phyloP scores from a whole-genome alignment of 129 eudicot species.

The Apium graveolens region DNA sequence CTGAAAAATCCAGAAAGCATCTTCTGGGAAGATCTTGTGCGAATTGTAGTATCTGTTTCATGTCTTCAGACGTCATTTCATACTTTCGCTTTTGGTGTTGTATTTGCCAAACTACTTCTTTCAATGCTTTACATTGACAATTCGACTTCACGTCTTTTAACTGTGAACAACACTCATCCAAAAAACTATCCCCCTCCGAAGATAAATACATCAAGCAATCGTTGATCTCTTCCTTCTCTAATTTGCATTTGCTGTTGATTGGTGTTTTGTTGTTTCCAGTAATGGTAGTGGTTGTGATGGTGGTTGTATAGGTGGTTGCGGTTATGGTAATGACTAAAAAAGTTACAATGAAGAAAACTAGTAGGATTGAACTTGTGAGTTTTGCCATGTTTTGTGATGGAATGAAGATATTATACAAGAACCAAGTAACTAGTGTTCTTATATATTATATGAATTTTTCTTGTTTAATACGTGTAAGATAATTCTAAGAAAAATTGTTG shows the following conservation, averaged over 20 bases:
- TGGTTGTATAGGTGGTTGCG: not conserved
- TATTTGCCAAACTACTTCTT: not conserved
- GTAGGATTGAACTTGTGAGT: not conserved
- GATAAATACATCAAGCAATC: not conserved
- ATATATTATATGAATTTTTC: not conserved
- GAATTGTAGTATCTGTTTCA: not conserved
- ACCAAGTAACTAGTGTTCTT: not conserved
- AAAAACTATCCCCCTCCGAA: not conserved
- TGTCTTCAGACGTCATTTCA: not conserved
- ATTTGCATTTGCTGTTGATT: not conserved
- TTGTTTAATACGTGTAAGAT: not conserved
- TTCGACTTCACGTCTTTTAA: not conserved
- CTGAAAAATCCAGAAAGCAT: not conserved
- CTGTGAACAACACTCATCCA: not conserved
- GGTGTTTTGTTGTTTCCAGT: not conserved
- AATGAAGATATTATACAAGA: not conserved
- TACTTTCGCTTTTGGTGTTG: not conserved
- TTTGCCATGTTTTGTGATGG: conserved; percentile 1
- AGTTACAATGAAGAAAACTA: not conserved
- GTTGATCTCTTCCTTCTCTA: not conserved
- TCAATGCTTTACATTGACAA: not conserved
- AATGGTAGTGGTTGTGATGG: not conserved
- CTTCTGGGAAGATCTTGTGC: conserved; percentile 3
- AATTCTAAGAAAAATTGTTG: not conserved
- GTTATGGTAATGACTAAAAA: not conserved